Evolutionary conservation across 495 filamentous ascomycete species (phyloP).

Genomic region (Melanomma pulvis-pyrius): DNA sequence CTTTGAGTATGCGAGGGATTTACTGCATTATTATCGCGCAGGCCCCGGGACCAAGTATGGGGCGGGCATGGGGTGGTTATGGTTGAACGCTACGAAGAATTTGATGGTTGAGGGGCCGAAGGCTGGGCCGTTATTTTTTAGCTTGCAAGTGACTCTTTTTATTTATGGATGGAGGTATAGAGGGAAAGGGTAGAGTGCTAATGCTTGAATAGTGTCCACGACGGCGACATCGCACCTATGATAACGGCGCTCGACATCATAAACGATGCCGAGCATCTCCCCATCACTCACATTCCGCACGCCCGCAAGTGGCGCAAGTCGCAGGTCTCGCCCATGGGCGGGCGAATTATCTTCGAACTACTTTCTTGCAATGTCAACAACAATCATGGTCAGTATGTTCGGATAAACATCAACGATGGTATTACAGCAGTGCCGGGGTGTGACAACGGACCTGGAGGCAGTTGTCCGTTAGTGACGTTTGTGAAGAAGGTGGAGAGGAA

Average conservation of each 20-base stretch:
- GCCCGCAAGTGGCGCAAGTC: conserved; percentile 59
- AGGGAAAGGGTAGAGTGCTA: neutral
- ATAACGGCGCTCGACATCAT: conserved; percentile 59
- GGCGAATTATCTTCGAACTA: conserved; percentile 59
- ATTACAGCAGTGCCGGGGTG: conserved; percentile 58
- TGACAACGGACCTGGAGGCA: conserved; percentile 54
- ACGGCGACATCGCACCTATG: conserved; percentile 62
- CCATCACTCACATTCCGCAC: conserved; percentile 47
- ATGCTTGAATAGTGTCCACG: conserved; percentile 55
- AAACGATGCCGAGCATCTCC: conserved; percentile 48
- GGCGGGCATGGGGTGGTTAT: conserved; percentile 63
- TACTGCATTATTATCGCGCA: conserved; percentile 63
- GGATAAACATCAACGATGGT: conserved; percentile 62
- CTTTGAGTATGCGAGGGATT: conserved; percentile 64
- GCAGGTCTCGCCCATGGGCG: conserved; percentile 62
- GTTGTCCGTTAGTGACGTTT: conserved; percentile 56
- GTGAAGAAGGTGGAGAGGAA: conserved; percentile 46
- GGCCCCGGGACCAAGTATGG: conserved; percentile 62
- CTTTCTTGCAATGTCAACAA: conserved; percentile 24
- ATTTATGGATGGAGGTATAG: too few species aligned
- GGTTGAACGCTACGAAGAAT: conserved; percentile 61
- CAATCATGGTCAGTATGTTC: conserved; percentile 46
- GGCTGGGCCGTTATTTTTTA: conserved; percentile 58
- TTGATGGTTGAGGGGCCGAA: conserved; percentile 54
- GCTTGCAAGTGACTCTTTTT: conserved; percentile 58